Percentiles rank a stretch among this genome's conserved stretches.
Evolutionary conservation across 768 basidiomycete species (phyloP).

Genomic region (Nidularia sp.): DNA sequence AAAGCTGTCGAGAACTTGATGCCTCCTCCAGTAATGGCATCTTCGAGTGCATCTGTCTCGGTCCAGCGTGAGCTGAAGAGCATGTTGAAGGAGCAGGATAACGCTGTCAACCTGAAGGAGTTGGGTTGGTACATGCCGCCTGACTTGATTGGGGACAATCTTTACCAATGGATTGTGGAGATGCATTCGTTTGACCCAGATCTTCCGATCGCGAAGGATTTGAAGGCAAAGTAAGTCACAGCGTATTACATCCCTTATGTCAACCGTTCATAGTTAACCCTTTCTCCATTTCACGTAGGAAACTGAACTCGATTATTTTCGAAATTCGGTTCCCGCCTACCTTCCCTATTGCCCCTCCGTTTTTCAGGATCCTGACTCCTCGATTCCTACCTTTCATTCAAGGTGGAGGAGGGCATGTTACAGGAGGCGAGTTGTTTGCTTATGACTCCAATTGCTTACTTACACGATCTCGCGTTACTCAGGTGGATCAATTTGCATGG

Average conservation of each 20-base stretch:
- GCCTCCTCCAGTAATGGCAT: slow-evolving; percentile 59
- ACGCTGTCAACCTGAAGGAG: slow-evolving; percentile 37
- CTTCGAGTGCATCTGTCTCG: slow-evolving; percentile 48
- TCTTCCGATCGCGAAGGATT: slow-evolving; percentile 58
- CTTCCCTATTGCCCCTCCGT: slow-evolving; percentile 69
- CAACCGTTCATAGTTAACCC: too few species aligned
- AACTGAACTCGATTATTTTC: slow-evolving; percentile 63
- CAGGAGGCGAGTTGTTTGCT: slow-evolving; percentile 37
- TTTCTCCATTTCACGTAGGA: slow-evolving; percentile 22
- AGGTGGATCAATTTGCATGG: slow-evolving; percentile 78
- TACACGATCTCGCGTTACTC: not conserved
- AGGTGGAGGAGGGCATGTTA: slow-evolving; percentile 70
- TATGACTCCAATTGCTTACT: not conserved
- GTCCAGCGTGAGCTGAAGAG: slow-evolving; percentile 58
- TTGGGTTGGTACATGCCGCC: slow-evolving; percentile 73
- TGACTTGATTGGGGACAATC: slow-evolving; percentile 61
- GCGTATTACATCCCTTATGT: too few species aligned
- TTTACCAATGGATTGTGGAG: slow-evolving; percentile 74
- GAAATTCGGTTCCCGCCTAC: slow-evolving; percentile 67
- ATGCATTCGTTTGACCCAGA: slow-evolving; percentile 63
- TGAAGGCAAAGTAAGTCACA: slow-evolving; percentile 39
- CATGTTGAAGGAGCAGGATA: slow-evolving; percentile 59
- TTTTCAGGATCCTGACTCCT: slow-evolving; percentile 72
- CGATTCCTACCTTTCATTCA: slow-evolving; percentile 67
- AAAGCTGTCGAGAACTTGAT: slow-evolving; percentile 40